phyloP scores from a whole-genome alignment of 768 basidiomycete genomes.

The Boletus tomentosulus region DNA sequence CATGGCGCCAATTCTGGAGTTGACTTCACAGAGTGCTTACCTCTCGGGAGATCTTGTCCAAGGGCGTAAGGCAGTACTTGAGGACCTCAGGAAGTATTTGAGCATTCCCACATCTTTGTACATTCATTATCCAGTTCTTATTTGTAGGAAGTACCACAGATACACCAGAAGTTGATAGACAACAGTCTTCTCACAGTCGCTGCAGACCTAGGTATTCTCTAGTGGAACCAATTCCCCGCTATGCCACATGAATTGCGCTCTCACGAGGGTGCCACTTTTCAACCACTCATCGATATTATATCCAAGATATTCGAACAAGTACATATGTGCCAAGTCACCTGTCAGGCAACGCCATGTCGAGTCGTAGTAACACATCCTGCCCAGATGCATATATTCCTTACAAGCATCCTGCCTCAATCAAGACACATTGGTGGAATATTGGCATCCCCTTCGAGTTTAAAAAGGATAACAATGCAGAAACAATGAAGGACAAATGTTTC shows the following conservation, averaged over 20 bases:
- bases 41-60: not conserved
- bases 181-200: not conserved
- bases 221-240: not conserved
- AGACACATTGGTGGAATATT: no score
- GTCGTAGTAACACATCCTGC: no score
- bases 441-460: no score
- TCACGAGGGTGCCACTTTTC: not conserved
- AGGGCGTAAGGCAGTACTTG: not conserved
- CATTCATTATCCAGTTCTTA: not conserved
- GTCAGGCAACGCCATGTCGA: no score
- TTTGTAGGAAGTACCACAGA: not conserved
- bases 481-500: no score
- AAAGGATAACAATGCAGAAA: no score
- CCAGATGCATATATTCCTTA: no score
- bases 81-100: not conserved
- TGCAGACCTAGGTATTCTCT: not conserved
- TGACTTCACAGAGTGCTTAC: not conserved
- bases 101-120: not conserved
- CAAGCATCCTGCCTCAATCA: no score
- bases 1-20: not conserved
- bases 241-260: not conserved
- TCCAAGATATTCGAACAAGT: not conserved
- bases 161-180: not conserved
- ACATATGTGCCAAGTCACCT: no score
- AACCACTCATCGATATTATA: not conserved